Percentiles rank a stretch among this genome's conserved stretches.
Evolutionary conservation across 495 filamentous ascomycete species (phyloP).

Genomic region (Hypoxylon subgilvum): DNA sequence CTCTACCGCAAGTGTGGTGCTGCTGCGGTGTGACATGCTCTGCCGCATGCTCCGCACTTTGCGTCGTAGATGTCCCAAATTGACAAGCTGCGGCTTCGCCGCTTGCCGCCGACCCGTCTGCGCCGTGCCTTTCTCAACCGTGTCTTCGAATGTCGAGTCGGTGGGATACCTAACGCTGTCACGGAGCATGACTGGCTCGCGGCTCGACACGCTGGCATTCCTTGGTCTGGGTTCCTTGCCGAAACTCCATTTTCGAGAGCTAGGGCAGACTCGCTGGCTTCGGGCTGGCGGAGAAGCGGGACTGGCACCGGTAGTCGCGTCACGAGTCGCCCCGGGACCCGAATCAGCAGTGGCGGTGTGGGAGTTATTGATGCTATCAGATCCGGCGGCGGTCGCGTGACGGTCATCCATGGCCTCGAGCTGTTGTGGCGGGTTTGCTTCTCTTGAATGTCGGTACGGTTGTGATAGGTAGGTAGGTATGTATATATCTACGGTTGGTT

Average conservation of each 20-base stretch:
- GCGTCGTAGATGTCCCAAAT: slow-evolving; percentile 1
- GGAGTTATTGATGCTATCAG: not conserved
- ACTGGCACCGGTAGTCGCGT: not conserved
- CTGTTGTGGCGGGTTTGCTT: not conserved
- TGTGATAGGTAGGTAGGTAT: not conserved
- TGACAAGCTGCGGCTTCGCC: slow-evolving; percentile 19
- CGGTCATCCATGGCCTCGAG: slow-evolving; percentile 4
- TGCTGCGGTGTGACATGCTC: not conserved
- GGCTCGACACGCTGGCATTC: not conserved
- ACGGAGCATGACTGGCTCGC: slow-evolving; percentile 14
- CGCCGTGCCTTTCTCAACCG: slow-evolving; percentile 20
- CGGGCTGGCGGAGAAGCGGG: not conserved
- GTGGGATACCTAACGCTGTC: slow-evolving; percentile 27
- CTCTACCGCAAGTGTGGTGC: not conserved
- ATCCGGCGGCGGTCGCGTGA: not conserved
- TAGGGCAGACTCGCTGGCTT: not conserved
- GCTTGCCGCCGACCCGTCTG: slow-evolving; percentile 1
- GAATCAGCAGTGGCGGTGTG: not conserved
- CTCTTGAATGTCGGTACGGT: not conserved
- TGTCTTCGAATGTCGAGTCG: slow-evolving; percentile 20
- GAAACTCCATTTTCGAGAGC: slow-evolving; percentile 11
- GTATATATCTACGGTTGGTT: not conserved
- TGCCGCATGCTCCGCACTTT: not conserved
- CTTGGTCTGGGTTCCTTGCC: slow-evolving; percentile 2
- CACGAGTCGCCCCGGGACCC: not conserved